Base-by-base conservation (phyloP, 805 yeast genomes). In the Wickerhamomyces silvicola region DNA sequence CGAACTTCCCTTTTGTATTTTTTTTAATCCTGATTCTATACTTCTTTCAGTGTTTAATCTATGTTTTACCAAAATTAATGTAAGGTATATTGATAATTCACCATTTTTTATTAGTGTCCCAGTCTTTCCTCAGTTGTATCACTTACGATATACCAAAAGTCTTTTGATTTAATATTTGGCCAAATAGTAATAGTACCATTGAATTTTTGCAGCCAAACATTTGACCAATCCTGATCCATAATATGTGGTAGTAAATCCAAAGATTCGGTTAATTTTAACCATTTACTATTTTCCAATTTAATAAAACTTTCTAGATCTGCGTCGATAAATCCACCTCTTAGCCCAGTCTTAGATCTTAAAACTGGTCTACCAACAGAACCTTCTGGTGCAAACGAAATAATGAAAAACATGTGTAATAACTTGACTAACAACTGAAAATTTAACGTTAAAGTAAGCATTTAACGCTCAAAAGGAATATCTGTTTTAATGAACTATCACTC, bases 351-450 rank as follows among this genome's bases (percentile, higher is more conserved):
- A 10, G 72, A 58, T 36, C 78, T 63, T 1, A 81, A 68, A 15
- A 83, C 84, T 0, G 94, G 94, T 35, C 80, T 64, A 0, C 94
- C 94, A 12, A 82, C 82, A 2, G 84, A 76, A 2, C 94, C 94
- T 43, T 78, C 70, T 16, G 90, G 86, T 7, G 86, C 81, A 50
- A 72, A 82, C n/a, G 46, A 78, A 79, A 57, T 83, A 82, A 14
- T 83, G 60, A 28, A 81, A 70, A 20, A 82, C 79, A 52, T 82
- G 94, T 1, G 94, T 92, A 52, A 83, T 82, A 7, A 82, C 90
- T 58, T 82, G 94, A 13, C 86, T 77, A 13, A 83, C 92, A 24
- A 82, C 66, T 7, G 85, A 68, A 52, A 80, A 83, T 50, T 75
- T 81, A 22, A 78, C 86, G 45, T 83, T 81, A 54, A 77, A 82